Evolutionary conservation across 352 stramenopile species (phyloP), one percentile per base, ranked within the genome.

Genomic region (Pythium sukuiense): DNA sequence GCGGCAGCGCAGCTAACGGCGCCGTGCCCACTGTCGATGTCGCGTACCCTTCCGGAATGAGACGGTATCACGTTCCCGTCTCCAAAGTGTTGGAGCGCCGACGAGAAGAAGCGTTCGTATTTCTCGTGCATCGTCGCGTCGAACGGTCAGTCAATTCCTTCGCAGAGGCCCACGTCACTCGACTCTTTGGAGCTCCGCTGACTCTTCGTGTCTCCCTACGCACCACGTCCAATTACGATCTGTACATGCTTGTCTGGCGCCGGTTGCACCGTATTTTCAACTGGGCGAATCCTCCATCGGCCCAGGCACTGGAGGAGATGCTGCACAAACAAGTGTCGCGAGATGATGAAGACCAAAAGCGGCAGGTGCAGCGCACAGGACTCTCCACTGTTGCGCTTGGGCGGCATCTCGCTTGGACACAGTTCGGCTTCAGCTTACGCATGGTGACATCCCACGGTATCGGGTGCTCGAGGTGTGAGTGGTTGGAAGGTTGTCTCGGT

Each of bases 401-500:
- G 32, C 62, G 74, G 2, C 83, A 93, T 64, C 72, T 94, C 20
- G 14, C 70, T 2, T 53, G 81, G 41, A 90, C 83, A 33, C 82
- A 82, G 59, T 95, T 93, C 73, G 89, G 89, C 0, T 96, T 96
- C 72, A 92, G 84, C 35, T 72, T 96, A 18, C 81, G 87, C 0
- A 75, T 92, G 73, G 88, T 95, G 24, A 95, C 87, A 3, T 88
- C 80, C 24, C 77, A 89, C 67, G 88, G 89, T 13, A 77, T 83
- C n/a, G 86, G 87, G 20, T 97, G 90, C 52, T 94, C 87, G 48
- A 77, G 84, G n/a, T 97, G 89, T 59, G 84, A 93, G 43, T 97
- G 90, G 90, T 70, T 96, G 1, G 77, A 93, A 65, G 87, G 86
- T 2, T 97, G 90, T 61, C 77, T 94, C 9, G 90, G 90, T 6